Evolutionary conservation across 345 rosid species (phyloP).

Genomic region (Populus nigra): DNA sequence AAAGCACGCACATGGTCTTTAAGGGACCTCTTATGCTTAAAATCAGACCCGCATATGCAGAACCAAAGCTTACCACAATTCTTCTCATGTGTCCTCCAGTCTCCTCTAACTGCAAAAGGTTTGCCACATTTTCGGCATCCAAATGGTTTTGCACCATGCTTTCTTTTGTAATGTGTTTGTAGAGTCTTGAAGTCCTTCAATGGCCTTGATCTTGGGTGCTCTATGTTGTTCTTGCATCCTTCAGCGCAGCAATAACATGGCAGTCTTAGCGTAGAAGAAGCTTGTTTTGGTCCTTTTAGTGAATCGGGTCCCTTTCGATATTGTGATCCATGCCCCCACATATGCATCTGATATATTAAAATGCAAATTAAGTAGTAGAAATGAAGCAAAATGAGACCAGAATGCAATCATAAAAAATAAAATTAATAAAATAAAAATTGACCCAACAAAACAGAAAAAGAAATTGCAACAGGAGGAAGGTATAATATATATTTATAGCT

Average conservation of each 20-base stretch:
- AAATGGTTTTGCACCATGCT: slow-evolving; percentile 22
- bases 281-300: slow-evolving; percentile 17
- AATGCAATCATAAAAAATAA: neutral
- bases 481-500: too few species aligned
- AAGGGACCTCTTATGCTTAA: slow-evolving; percentile 30
- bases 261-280: slow-evolving; percentile 19
- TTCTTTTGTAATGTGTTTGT: slow-evolving; percentile 25
- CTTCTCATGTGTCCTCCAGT: slow-evolving; percentile 29
- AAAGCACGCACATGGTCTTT: slow-evolving; percentile 25
- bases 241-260: slow-evolving; percentile 27
- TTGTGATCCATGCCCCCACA: slow-evolving; percentile 32
- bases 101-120: slow-evolving; percentile 23
- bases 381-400: neutral
- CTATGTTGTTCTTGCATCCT: slow-evolving; percentile 28
- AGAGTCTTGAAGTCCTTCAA: slow-evolving; percentile 26
- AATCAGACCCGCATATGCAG: slow-evolving; percentile 29
- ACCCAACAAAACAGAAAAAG: neutral
- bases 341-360: slow-evolving; percentile 18
- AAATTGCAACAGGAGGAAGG: neutral
- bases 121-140: slow-evolving; percentile 25
- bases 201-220: slow-evolving; percentile 29
- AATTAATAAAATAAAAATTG: neutral
- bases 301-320: slow-evolving; percentile 23
- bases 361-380: neutral
- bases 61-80: slow-evolving; percentile 31